Evolutionary conservation across 768 basidiomycete species (phyloP).

Genomic region (Aureoboletus auriporus): DNA sequence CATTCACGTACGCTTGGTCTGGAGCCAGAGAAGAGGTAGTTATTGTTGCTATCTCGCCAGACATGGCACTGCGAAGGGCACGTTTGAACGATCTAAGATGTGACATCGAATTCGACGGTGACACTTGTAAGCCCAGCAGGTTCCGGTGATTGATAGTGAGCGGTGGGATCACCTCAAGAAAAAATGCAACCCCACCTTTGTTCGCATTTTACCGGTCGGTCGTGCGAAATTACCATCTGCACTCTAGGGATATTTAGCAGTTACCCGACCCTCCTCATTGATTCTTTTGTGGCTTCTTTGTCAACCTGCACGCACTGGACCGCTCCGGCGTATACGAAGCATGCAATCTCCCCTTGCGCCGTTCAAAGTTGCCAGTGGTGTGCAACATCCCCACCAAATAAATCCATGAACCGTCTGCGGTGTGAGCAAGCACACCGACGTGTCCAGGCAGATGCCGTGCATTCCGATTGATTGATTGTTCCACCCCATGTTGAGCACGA

Average conservation of each 20-base stretch:
- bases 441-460: constrained; percentile 51
- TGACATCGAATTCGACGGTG: no score
- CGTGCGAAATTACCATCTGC: constrained; percentile 47
- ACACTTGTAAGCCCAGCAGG: no score
- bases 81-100: no score
- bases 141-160: no score
- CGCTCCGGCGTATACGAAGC: constrained; percentile 10
- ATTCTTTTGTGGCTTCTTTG: constrained; percentile 37
- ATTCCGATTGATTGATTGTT: background rate
- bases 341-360: constrained; percentile 37
- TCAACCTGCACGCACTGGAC: constrained; percentile 40
- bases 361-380: constrained; percentile 48
- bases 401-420: constrained; percentile 49
- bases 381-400: constrained; percentile 52
- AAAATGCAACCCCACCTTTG: constrained; percentile 36
- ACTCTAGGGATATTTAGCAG: constrained; percentile 39
- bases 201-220: constrained; percentile 47
- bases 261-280: constrained; percentile 38
- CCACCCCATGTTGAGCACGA: background rate
- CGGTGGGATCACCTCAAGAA: constrained; percentile 3
- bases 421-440: constrained; percentile 48
- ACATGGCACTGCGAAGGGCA: no score
- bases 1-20: no score
- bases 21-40: no score
- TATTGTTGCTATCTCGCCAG: no score